Base-by-base conservation (phyloP, 257 asterid species). In the Ehretia macrophylla region DNA sequence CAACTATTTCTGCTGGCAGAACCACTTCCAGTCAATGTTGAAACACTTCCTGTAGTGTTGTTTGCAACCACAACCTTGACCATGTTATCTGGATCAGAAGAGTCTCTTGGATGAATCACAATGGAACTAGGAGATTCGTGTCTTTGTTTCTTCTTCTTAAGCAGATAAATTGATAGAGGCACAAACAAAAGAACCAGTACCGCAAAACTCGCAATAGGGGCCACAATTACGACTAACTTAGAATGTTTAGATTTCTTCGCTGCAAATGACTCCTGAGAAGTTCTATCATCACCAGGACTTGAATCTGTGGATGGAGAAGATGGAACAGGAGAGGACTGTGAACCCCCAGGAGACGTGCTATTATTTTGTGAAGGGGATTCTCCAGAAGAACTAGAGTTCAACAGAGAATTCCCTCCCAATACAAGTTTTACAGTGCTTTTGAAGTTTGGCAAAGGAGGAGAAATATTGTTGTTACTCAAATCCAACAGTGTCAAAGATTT, bases 31-130 rank as follows among this genome's bases (percentile, higher is more conserved):
- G 73, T 69, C 74, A 72, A 32, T 14, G 88, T 73, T 5, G 88
- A 70, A 54, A 55, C 58, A 18, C 77, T 82, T 63, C 81, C 64
- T 20, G 69, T 62, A 1, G 79, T 65, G 65, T 65, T 67, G 64
- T 80, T 77, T 14, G 86, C 77, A n/a, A 85, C 83, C 18, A 45
- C 86, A 54, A 90, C 75, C 86, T 90, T 87, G 56, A 85, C 77
- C 21, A 63, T 21, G 17, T 63, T 77, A 32, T 79, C 88, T 0
- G 83, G 60, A 72, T 76, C 86, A 9, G 87, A 83, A 4, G 92
- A 81, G 35, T 74, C 87, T 58, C 87, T 62, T 10, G 97, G 97
- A 70, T 87, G 96, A 69, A 87, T 62, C 68, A 85, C 95, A 16
- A 90, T 64, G 51, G 90, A 79, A 68, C 74, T 71, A 17, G 88